phyloP scores from a whole-genome alignment of 352 stramenopile species.

The Globisporangium alternatum region DNA sequence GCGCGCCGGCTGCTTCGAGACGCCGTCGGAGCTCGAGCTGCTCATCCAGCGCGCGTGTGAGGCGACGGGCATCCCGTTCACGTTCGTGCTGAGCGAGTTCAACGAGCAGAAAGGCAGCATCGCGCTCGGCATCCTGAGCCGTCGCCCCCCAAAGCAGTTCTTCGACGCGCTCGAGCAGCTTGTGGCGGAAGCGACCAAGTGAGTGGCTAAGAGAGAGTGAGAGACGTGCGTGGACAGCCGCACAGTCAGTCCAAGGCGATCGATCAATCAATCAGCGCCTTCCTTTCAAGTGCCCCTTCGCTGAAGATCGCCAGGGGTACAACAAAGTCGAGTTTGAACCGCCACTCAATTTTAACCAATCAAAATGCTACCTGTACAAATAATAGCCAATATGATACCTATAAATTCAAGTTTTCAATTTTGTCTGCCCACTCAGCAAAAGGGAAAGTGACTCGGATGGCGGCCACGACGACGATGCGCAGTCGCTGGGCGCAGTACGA shows the following conservation, averaged over 20 bases:
- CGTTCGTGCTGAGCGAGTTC: slow-evolving; percentile 54
- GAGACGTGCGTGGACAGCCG: neutral
- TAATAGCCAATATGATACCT: slow-evolving; percentile 1
- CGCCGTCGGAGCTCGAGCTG: slow-evolving; percentile 54
- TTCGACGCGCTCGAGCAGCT: slow-evolving; percentile 47
- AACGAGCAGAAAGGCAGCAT: slow-evolving; percentile 60
- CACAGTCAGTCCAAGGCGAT: neutral
- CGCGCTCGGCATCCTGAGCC: slow-evolving; percentile 52
- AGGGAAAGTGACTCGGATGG: slow-evolving; percentile 4
- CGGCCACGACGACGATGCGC: slow-evolving; percentile 11
- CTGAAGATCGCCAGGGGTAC: slow-evolving; percentile 2
- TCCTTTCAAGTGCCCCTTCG: slow-evolving; percentile 8
- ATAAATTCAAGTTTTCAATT: slow-evolving; percentile 15
- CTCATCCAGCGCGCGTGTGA: slow-evolving; percentile 46
- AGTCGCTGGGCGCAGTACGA: slow-evolving; percentile 51
- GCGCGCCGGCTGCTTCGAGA: slow-evolving; percentile 62
- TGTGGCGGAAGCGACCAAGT: slow-evolving; percentile 11
- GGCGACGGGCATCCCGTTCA: slow-evolving; percentile 40
- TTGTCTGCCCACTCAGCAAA: neutral
- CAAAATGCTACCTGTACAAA: neutral
- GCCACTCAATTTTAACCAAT: slow-evolving; percentile 4
- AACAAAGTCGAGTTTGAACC: neutral
- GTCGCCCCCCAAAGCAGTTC: slow-evolving; percentile 60
- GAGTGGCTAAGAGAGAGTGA: neutral
- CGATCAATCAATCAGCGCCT: neutral